Evolutionary conservation across 768 basidiomycete species (phyloP), one percentile per base, ranked within the genome.

Genomic region (Trametopsis cervina): DNA sequence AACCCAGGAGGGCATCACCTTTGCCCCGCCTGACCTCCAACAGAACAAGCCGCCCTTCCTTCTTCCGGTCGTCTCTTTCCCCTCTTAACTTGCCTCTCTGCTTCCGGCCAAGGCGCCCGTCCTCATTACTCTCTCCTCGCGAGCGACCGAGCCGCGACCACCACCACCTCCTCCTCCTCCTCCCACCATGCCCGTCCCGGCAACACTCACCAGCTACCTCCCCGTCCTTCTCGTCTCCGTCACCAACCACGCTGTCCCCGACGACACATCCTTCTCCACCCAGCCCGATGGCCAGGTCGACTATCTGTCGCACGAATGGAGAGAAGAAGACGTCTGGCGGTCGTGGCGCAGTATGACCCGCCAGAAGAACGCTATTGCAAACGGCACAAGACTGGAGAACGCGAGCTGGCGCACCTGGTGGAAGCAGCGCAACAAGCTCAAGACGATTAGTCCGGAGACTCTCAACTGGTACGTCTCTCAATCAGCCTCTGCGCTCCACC

Each of bases 381-480:
- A 99, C 63, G 95, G 95, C 40, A 75, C 86, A 41, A 74, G 95
- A 42, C 79, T 99, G 48, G 96, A 99, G 74, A 99, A 99, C 60
- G 96, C 96, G 7, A 90, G 87, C 52, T 99, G 95, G 95, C 73
- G 95, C 36, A 98, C 94, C 1, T 99, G 95, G 95, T 97, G 94
- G 85, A 97, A 98, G 69, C 94, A 97, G 77, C 75, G 95, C 53
- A 96, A 96, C 59, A 89, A 93, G 55, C 78, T 99, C 52, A 89
- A 85, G 71, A 99, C 95, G 0, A 76, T 99, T 63, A 87, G 84
- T 21, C 95, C 95, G 49, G 96, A 99, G 72, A 96, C 94, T 3
- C 80, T 99, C 58, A 99, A 99, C 66, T 99, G 95, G 95, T 97
- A 60, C 60, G 86, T 61, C 42, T 46, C 38, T 22, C 22, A 21